Evolutionary conservation across 2,329 filamentous ascomycete genomes (phyloP).

Genomic region (Fusarium sterilihyphosum): DNA sequence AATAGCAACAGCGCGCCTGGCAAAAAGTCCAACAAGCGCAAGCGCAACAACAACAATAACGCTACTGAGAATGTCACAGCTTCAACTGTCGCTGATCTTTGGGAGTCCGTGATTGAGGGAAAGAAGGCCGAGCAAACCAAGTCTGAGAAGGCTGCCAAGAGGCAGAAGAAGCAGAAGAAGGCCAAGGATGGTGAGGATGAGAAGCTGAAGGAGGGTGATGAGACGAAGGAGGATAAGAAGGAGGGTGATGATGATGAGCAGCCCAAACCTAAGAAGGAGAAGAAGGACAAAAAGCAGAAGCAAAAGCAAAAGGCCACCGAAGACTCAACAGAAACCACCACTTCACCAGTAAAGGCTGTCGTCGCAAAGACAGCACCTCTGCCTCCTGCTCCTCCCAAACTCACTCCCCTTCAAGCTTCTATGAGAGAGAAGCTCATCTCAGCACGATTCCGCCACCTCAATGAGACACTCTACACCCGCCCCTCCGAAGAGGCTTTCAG

Average conservation of each 20-base stretch:
- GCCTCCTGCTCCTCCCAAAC: conserved; percentile 62
- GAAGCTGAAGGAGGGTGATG: conserved; percentile 36
- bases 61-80: conserved; percentile 63
- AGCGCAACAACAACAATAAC: conserved; percentile 49
- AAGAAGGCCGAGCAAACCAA: conserved; percentile 53
- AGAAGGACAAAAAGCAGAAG: conserved; percentile 49
- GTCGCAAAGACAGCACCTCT: conserved; percentile 44
- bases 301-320: conserved; percentile 33
- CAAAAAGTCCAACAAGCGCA: conserved; percentile 68
- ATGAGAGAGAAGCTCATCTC: conserved; percentile 97
- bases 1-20: conserved; percentile 45
- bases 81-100: conserved; percentile 80
- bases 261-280: conserved; percentile 48
- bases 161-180: conserved; percentile 48
- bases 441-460: conserved; percentile 95
- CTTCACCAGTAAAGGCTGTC: conserved; percentile 35
- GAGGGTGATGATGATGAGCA: conserved; percentile 29
- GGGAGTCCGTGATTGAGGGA: conserved; percentile 81
- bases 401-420: conserved; percentile 91
- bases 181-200: conserved; percentile 39
- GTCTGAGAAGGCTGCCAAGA: conserved; percentile 46
- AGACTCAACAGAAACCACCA: conserved; percentile 11
- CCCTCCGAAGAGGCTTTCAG: conserved; percentile 84
- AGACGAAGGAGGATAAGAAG: conserved; percentile 29
- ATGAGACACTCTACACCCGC: conserved; percentile 94